Percentiles rank a stretch among this genome's conserved stretches.
Conservation (phyloP, 768 basidiomycete species). For the Lactifluus hygrophoroides region DNA sequence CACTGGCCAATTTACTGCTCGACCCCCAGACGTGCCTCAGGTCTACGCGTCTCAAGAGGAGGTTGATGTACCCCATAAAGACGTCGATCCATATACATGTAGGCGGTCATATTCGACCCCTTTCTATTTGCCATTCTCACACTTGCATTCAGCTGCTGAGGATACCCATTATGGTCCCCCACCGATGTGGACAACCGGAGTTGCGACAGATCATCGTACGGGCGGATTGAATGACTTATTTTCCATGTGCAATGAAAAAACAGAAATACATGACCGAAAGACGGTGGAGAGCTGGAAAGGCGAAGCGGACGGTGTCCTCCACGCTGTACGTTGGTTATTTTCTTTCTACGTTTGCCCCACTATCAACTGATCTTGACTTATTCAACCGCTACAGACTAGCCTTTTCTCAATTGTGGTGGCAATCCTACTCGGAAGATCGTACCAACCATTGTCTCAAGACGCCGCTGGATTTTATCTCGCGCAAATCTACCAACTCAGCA, state of each 20-base stretch:
- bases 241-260: constrained; percentile 3
- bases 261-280: background rate
- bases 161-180: no score
- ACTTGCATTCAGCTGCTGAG: no score
- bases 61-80: no score
- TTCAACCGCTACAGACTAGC: background rate
- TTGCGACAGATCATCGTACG: background rate
- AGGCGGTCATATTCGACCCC: no score
- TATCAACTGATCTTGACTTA: background rate
- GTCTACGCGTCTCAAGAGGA: no score
- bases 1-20: no score
- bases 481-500: background rate
- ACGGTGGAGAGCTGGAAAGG: constrained; percentile 5
- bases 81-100: no score
- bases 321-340: background rate
- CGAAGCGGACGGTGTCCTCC: background rate
- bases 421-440: background rate
- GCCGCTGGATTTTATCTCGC: background rate
- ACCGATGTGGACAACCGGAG: no score
- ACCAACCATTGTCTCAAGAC: background rate
- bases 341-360: no score
- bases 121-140: no score
- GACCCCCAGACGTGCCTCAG: no score
- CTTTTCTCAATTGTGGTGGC: background rate
- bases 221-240: background rate